Evolutionary conservation across 2,329 filamentous ascomycete genomes (phyloP), one percentile per base, ranked within the genome.

Genomic region (Raffaelea ambrosiae): DNA sequence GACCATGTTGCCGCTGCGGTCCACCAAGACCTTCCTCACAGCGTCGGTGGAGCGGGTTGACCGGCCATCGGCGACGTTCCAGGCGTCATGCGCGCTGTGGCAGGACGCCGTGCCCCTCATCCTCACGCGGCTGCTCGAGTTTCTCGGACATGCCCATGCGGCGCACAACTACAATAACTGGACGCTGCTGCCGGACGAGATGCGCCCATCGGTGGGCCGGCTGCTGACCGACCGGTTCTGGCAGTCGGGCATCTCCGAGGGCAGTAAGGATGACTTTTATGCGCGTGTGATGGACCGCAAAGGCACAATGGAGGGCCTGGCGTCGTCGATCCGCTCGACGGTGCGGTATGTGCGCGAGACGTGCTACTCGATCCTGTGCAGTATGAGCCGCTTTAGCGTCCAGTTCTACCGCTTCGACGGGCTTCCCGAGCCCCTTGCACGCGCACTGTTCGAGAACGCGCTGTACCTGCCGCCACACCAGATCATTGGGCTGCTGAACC

Each of bases 191-290:
- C 84, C 89, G 1, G 63, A 71, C 11, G 88, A 94, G 39, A 84
- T 94, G 72, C 83, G 83, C 50, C 69, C 76, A 5, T 80, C 95
- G 46, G 86, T 97, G 36, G 78, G 81, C 40, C 79, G 87, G 20
- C 88, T 97, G 19, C 70, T 98, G 20, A 95, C 89, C 14, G 93
- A 98, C 65, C 79, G 93, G 21, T 98, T 98, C 63, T 98, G 93
- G 93, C 93, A 98, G 70, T 88, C 90, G 7, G 93, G 93, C 10
- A 98, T 98, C 44, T 97, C 93, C 0, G 86, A 84, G 52, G 93
- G 95, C 22, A 97, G 88, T 57, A 89, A 93, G 62, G 93, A 97
- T 53, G 91, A 97, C 50, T 98, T 98, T 62, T 97, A 96, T 64
- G 86, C 88, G 29, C 81, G 88, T 38, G 91, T 98, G 2, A 81